Evolutionary conservation across 1,284 basidiomycete species (phyloP).

Genomic region (Nidula niveotomentosa): DNA sequence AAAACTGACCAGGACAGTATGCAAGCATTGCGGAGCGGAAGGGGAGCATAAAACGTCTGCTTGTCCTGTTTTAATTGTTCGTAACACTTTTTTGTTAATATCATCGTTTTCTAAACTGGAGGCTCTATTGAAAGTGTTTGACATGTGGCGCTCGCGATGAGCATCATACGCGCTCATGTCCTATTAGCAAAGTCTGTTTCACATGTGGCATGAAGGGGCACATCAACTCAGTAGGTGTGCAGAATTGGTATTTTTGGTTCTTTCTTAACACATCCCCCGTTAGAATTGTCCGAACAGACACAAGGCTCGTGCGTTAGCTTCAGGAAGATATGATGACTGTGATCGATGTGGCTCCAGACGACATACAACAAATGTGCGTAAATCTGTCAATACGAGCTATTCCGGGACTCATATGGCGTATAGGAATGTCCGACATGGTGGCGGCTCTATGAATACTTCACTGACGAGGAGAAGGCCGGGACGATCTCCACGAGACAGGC

Average conservation of each 20-base stretch:
- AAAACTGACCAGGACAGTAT: constrained; percentile 47
- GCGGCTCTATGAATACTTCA: constrained; percentile 83
- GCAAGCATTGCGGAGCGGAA: constrained; percentile 73
- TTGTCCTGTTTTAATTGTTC: constrained; percentile 68
- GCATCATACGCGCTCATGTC: constrained; percentile 81
- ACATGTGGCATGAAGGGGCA: constrained; percentile 89
- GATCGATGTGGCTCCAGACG: constrained; percentile 71
- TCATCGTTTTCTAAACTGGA: not conserved
- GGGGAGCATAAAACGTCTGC: constrained; percentile 63
- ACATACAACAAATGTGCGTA: constrained; percentile 71
- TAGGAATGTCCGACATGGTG: constrained; percentile 89
- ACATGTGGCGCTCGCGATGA: constrained; percentile 88
- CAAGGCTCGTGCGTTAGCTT: constrained; percentile 25
- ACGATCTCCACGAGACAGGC: constrained; percentile 49
- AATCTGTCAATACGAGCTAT: not conserved
- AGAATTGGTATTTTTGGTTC: constrained; percentile 1
- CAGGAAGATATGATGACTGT: constrained; percentile 52
- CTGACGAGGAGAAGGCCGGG: constrained; percentile 48
- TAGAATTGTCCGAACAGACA: constrained; percentile 79
- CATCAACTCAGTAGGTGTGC: constrained; percentile 59
- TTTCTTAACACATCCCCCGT: not conserved
- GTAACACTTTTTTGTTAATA: constrained; percentile 21
- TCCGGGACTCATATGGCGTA: constrained; percentile 2
- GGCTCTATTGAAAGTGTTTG: constrained; percentile 60
- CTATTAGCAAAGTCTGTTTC: constrained; percentile 84